Percentiles rank a stretch among this genome's conserved stretches.
Conservation (phyloP, 257 asterid genomes). For the Rehmannia glutinosa region DNA sequence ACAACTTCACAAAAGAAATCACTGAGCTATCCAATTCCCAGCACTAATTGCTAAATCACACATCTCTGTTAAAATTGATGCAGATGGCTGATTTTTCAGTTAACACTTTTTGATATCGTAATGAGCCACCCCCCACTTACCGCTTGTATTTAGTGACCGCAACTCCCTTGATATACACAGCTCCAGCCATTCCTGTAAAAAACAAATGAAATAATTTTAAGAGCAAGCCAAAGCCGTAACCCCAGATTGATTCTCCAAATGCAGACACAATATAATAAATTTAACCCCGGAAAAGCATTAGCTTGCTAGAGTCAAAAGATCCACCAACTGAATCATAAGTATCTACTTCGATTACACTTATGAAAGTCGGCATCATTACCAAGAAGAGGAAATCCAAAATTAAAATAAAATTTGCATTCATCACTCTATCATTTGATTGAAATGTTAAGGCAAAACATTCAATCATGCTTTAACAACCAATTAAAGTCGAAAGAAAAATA, state of each 20-base stretch:
- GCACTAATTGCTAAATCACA: not conserved
- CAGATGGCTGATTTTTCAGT: not conserved
- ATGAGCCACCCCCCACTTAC: slow-evolving; percentile 33
- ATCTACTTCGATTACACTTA: not conserved
- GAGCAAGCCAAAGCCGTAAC: not conserved
- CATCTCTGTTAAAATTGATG: not conserved
- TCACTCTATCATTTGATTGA: not conserved
- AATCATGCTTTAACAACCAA: not conserved
- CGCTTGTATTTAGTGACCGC: slow-evolving; percentile 90
- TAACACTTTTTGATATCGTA: not conserved
- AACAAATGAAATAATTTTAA: slow-evolving; percentile 2
- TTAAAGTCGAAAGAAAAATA: not conserved
- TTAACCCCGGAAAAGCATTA: not conserved
- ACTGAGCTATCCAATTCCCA: not conserved
- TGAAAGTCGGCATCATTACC: not conserved
- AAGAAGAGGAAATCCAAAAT: not conserved
- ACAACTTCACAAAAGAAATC: slow-evolving; percentile 4
- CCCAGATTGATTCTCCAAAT: not conserved
- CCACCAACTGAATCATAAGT: not conserved
- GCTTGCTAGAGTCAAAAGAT: not conserved
- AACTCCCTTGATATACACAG: slow-evolving; percentile 90
- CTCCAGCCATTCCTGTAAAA: slow-evolving; percentile 94
- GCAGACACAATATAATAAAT: not conserved
- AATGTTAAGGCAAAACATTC: not conserved
- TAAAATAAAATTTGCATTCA: not conserved